Conservation (phyloP, 2,329 filamentous ascomycete genomes). For the Penicillium sp. region DNA sequence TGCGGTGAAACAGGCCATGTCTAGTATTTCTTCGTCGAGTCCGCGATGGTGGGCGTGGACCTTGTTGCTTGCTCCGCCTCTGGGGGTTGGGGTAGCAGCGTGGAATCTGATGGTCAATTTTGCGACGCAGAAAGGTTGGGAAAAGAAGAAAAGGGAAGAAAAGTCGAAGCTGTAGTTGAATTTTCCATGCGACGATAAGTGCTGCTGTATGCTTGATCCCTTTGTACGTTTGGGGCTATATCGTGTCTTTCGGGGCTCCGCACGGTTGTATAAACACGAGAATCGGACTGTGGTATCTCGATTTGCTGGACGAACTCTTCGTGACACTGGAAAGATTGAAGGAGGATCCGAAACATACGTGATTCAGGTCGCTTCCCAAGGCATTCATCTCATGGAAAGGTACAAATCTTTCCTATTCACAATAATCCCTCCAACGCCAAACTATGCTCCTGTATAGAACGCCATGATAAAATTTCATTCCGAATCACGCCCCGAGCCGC, state of each 20-base stretch:
- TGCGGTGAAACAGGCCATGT: slow-evolving; percentile 63
- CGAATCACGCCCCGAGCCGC: too few species aligned
- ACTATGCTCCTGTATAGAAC: slow-evolving; percentile 9
- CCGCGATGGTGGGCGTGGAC: slow-evolving; percentile 81
- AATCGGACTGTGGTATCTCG: too few species aligned
- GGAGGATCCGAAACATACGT: too few species aligned
- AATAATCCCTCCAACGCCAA: background rate
- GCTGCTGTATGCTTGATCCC: background rate
- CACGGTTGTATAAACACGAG: too few species aligned
- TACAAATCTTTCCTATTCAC: too few species aligned
- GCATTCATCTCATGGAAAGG: too few species aligned
- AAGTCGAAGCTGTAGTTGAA: slow-evolving; percentile 49
- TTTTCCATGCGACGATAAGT: background rate
- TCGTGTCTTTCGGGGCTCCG: too few species aligned
- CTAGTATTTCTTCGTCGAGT: slow-evolving; percentile 55
- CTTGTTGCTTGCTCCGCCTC: slow-evolving; percentile 62
- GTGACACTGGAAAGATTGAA: too few species aligned
- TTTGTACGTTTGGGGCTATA: background rate
- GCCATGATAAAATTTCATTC: background rate
- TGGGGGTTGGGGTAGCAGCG: slow-evolving; percentile 61
- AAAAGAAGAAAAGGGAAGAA: slow-evolving; percentile 51
- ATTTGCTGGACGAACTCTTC: too few species aligned
- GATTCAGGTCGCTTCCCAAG: too few species aligned
- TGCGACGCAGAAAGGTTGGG: slow-evolving; percentile 65
- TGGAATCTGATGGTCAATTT: slow-evolving; percentile 71